Evolutionary conservation across 2,329 filamentous ascomycete genomes (phyloP), one percentile per base, ranked within the genome.

Genomic region (Fonsecaea pugnacius): DNA sequence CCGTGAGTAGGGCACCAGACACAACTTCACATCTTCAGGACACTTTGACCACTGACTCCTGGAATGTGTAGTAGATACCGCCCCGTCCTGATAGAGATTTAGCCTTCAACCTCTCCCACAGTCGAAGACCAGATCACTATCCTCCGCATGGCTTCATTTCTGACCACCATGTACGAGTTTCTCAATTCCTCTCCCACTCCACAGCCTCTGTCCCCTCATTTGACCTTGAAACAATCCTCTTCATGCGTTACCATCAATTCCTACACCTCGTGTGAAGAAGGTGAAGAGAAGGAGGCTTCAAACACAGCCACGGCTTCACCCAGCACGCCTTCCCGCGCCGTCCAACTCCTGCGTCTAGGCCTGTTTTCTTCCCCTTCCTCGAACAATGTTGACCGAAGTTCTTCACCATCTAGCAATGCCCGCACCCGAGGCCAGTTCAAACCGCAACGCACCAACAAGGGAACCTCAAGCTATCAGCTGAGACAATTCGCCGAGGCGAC

Each of bases 401-500:
- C 72, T 71, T 68, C 57, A 21, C 72, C 72, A 70, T 74, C 73
- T 75, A 95, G 91, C 72, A 95, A 95, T 81, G 89, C 92, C 77
- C 90, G 92, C 74, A 92, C 91, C 71, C 88, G 91, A 78, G 92
- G 91, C 74, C 91, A 95, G 71, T 98, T 98, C 83, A 92, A 93
- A 75, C 91, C 94, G 40, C 91, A 93, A 73, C 89, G 89, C 67
- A 82, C 89, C 50, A 90, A 89, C 74, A 96, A 95, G 77, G 92
- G 93, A 63, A 96, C 92, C 60, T 91, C 87, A 72, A 96, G 85
- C 77, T 96, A 96, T 82, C 95, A 98, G 79, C 84, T 99, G 71
- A 90, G 95, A 78, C 95, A 99, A 78, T 99, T 98, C 84, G 95
- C 95, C 58, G 96, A 99, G 78, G 95, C 96, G 52, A 99, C 95